Conservation (phyloP, 352 stramenopile species). For the Phytophthora meadii region DNA sequence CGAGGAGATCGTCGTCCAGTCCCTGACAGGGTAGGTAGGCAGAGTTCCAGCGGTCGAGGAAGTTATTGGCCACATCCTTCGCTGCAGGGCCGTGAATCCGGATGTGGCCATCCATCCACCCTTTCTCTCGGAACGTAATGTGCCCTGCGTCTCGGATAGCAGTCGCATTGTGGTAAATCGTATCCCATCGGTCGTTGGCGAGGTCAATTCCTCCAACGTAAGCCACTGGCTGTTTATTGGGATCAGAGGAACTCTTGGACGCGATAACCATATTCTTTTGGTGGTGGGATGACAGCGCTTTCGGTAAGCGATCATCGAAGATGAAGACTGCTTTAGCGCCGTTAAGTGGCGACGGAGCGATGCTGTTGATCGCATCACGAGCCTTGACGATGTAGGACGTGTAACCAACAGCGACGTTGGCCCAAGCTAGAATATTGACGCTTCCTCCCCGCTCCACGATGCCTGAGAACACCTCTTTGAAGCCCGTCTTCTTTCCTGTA, state of each 20-base stretch:
- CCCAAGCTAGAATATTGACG: conserved; percentile 55
- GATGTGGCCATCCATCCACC: conserved; percentile 63
- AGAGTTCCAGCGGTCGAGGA: conserved; percentile 60
- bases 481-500: conserved; percentile 30
- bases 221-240: conserved; percentile 29
- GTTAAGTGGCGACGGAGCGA: conserved; percentile 18
- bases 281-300: conserved; percentile 44
- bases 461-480: conserved; percentile 40
- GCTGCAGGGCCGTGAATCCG: conserved; percentile 49
- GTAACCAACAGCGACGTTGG: conserved; percentile 47
- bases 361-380: conserved; percentile 48
- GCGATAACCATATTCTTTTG: conserved; percentile 54
- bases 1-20: conserved; percentile 36
- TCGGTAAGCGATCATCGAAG: conserved; percentile 59
- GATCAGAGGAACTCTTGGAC: conserved; percentile 1
- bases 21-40: conserved; percentile 29
- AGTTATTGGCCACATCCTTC: conserved; percentile 57
- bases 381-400: conserved; percentile 39
- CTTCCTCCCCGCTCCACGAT: conserved; percentile 42
- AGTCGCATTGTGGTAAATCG: conserved; percentile 49
- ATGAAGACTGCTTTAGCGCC: conserved; percentile 34
- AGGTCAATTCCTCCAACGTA: conserved; percentile 63
- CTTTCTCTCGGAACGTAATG: conserved; percentile 49
- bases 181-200: conserved; percentile 62
- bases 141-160: conserved; percentile 34